Percentiles rank a stretch among this genome's conserved stretches.
phyloP scores from a whole-genome alignment of 768 basidiomycete species.

The Amyloporia xantha region DNA sequence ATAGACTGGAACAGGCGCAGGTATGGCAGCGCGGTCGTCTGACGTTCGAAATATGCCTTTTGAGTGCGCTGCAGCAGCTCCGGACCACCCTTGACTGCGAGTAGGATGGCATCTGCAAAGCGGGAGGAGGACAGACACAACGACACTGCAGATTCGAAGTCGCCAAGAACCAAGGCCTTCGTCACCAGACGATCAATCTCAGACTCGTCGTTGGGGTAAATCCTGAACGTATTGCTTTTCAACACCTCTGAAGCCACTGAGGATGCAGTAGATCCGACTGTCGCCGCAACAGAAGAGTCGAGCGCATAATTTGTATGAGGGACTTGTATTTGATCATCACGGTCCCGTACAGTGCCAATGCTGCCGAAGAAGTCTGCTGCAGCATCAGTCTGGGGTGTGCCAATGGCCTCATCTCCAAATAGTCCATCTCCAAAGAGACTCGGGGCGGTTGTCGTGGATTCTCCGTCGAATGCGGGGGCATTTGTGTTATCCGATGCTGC shows the following conservation, averaged over 20 bases:
- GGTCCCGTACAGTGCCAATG: conserved; percentile 49
- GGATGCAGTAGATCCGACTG: conserved; percentile 85
- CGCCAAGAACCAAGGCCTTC: conserved; percentile 91
- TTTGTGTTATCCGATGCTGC: conserved; percentile 50
- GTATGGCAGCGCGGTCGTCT: conserved; percentile 72
- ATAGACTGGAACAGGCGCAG: conserved; percentile 93
- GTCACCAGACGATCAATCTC: conserved; percentile 86
- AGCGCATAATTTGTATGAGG: conserved; percentile 76
- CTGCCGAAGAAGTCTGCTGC: conserved; percentile 88
- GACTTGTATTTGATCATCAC: conserved; percentile 44
- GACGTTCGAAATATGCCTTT: conserved; percentile 86
- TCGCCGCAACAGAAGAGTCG: conserved; percentile 93
- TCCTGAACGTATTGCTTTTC: conserved; percentile 82
- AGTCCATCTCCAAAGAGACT: conserved; percentile 88
- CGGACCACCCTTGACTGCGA: conserved; percentile 86
- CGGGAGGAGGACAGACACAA: conserved; percentile 85
- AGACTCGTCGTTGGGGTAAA: conserved; percentile 82
- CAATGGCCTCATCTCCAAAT: conserved; percentile 75
- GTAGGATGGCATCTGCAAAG: conserved; percentile 90
- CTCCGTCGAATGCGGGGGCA: conserved; percentile 55
- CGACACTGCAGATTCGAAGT: conserved; percentile 88
- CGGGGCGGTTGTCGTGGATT: conserved; percentile 80
- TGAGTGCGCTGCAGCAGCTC: conserved; percentile 85
- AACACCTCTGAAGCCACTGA: conserved; percentile 68
- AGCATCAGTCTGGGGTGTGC: conserved; percentile 56